Base-by-base conservation (phyloP, 1,139 yeast species). In the Blastobotrys serpentis region DNA sequence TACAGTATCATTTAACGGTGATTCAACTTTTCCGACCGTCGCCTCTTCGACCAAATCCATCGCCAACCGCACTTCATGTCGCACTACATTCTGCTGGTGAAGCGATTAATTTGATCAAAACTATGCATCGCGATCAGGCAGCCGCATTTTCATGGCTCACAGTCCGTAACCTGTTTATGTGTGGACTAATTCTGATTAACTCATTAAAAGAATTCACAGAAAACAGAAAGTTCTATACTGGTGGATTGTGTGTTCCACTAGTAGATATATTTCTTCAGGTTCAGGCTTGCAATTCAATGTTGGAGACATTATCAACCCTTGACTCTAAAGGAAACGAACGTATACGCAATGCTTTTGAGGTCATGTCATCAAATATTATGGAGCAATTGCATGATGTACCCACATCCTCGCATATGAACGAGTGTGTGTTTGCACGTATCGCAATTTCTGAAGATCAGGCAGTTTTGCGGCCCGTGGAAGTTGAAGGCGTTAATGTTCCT, bases 111-210 rank as follows among this genome's bases (percentile, higher is more conserved):
- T 34, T 44, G 18, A 37, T 44, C 16, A 39, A 25, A 38, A 39
- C 43, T 14, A 44, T 44, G 47, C 47, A 44, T 29, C 17, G 47
- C 11, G 47, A 44, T 19, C 36, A 26, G 13, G 41, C 47, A 4
- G 47, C 47, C 2, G 43, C 40, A 4, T 44, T 44, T 34, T 32
- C 44, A 8, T 44, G 47, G 47, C 44, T 44, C n/a, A 44, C 47
- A 3, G 40, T 44, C 4, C 47, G 39, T 7, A 44, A 39, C 25
- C 26, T 44, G n/a, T 44, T 44, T 19, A 44, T 44, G 43, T 44
- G 47, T 17, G 47, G 47, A 18, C n/a, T 44, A 19, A 44, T 44
- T 2, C 40, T 44, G 19, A 19, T 44, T 2, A 44, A 44, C 17
- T 44, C 47, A 8, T 30, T 44, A 4, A 38, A 40, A 14, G 47